Evolutionary conservation across 2,329 filamentous ascomycete genomes (phyloP).

Genomic region (Claviceps arundinis): DNA sequence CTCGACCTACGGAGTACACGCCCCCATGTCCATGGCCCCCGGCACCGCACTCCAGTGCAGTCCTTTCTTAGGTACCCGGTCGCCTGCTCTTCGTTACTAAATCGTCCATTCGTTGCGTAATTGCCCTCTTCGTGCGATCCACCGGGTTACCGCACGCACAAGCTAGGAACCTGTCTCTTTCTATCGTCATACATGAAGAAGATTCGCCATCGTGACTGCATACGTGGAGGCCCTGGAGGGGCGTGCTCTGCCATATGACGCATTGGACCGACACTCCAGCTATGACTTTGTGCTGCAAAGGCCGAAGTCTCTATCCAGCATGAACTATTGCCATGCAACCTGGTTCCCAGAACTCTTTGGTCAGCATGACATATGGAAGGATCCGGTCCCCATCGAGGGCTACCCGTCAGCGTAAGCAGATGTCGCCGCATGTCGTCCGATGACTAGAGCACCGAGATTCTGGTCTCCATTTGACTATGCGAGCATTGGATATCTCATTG

Average conservation of each 20-base stretch:
- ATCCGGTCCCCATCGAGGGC: neutral
- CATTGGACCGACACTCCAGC: neutral
- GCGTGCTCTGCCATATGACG: conserved; percentile 1
- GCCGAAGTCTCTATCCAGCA: neutral
- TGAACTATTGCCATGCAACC: neutral
- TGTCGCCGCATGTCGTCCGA: neutral
- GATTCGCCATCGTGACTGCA: neutral
- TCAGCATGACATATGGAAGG: conserved; percentile 2
- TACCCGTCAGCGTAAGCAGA: conserved; percentile 1
- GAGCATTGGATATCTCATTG: neutral
- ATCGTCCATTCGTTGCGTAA: no score
- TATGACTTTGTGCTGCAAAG: neutral
- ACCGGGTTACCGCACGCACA: no score
- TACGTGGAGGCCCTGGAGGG: neutral
- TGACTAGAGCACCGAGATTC: neutral
- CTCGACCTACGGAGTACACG: no score
- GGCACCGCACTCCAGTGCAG: no score
- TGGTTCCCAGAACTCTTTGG: neutral
- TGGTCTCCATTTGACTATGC: neutral
- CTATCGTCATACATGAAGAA: conserved; percentile 2
- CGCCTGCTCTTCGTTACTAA: no score
- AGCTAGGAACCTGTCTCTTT: neutral
- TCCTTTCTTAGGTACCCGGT: no score
- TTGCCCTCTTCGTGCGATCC: no score
- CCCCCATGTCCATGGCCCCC: no score